Evolutionary conservation across 2,329 filamentous ascomycete species (phyloP).

Genomic region (Nemania diffusa): DNA sequence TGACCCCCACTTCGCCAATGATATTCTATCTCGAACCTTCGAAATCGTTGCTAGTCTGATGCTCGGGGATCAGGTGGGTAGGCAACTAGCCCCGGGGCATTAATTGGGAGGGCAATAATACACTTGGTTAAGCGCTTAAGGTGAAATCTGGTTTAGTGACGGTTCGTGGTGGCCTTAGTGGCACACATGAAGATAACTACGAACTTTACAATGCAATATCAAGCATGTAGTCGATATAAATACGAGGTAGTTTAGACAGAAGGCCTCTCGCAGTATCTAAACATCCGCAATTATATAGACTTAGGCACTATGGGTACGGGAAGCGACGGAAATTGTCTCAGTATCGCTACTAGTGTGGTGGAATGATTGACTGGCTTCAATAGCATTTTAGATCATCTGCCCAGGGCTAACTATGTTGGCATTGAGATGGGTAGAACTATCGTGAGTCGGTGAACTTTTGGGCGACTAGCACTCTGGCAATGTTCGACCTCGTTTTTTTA

Average conservation of each 20-base stretch:
- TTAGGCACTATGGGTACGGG: conserved; percentile 9
- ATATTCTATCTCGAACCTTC: background rate
- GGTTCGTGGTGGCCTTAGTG: background rate
- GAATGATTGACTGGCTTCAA: background rate
- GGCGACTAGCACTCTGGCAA: background rate
- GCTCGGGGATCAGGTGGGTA: background rate
- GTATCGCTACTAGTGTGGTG: conserved; percentile 5
- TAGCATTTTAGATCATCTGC: background rate
- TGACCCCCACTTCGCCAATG: background rate
- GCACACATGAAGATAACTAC: conserved; percentile 1
- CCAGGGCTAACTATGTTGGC: background rate
- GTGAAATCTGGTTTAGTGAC: background rate
- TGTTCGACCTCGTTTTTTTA: too few relatives aligned
- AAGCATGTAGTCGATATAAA: background rate
- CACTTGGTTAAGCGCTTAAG: background rate
- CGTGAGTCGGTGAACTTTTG: background rate
- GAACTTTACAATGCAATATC: conserved; percentile 4
- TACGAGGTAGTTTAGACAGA: conserved; percentile 2
- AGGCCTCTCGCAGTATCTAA: background rate
- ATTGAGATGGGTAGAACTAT: too few relatives aligned
- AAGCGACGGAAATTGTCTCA: conserved; percentile 3
- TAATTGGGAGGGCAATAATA: background rate
- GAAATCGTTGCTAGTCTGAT: background rate
- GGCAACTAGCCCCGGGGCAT: background rate
- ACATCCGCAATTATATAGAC: conserved; percentile 3